A percentile compares a stretch with the other conserved stretches of the same genome.
Conservation (phyloP, 768 basidiomycete species). For the Termitomyces sp. region DNA sequence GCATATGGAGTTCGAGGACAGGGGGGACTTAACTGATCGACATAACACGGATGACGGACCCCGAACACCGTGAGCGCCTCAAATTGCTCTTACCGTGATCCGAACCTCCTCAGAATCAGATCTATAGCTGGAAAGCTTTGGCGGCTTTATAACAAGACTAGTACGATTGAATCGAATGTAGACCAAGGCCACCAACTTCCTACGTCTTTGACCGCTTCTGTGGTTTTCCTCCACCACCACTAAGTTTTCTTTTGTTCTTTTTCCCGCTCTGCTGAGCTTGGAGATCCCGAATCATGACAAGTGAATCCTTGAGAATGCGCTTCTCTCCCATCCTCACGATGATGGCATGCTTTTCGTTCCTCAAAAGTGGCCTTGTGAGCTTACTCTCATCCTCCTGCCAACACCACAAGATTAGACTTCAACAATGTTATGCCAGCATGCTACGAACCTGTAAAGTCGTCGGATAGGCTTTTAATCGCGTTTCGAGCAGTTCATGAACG, state of each 20-base stretch:
- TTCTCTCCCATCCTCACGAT: conserved; percentile 83
- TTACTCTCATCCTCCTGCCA: conserved; percentile 50
- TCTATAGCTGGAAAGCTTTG: neutral
- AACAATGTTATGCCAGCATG: conserved; percentile 1
- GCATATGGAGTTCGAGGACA: conserved; percentile 1
- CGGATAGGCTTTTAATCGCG: conserved; percentile 54
- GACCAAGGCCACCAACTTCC: neutral
- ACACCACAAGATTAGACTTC: conserved; percentile 3
- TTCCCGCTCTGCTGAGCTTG: conserved; percentile 6
- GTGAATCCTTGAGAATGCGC: conserved; percentile 46
- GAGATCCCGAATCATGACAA: conserved; percentile 22
- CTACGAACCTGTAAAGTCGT: conserved; percentile 57
- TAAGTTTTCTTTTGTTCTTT: conserved; percentile 16
- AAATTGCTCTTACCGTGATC: no score
- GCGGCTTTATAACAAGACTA: neutral
- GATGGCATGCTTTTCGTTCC: conserved; percentile 59
- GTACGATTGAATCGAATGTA: neutral
- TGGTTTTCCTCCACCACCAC: conserved; percentile 4
- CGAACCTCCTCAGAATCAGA: neutral
- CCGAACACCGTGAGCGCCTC: conserved; percentile 9
- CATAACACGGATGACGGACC: conserved; percentile 8
- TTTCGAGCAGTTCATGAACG: conserved; percentile 45
- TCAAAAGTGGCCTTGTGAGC: conserved; percentile 35
- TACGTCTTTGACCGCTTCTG: conserved; percentile 17
- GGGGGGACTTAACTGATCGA: conserved; percentile 1